Percentiles rank a stretch among this genome's conserved stretches.
Conservation (phyloP, 2,329 filamentous ascomycete species). For the Pseudogymnoascus sp. region DNA sequence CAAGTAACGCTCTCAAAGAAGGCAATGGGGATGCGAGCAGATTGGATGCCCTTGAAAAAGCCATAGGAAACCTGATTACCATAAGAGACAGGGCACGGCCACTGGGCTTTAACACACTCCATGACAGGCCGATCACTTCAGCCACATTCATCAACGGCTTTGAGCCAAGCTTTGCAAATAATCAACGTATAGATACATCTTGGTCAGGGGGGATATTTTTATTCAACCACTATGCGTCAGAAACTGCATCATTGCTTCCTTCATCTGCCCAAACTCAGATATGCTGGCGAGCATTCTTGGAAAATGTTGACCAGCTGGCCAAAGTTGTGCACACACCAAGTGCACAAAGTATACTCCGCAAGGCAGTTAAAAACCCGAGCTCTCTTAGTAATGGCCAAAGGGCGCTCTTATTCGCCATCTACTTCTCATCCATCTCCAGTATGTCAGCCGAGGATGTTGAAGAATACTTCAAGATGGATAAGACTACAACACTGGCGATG, state of each 20-base stretch:
- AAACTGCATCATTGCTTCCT: neutral
- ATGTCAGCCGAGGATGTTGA: slow-evolving; percentile 30
- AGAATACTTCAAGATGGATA: slow-evolving; percentile 31
- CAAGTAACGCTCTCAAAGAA: neutral
- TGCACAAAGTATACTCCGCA: neutral
- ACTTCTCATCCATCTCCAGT: slow-evolving; percentile 22
- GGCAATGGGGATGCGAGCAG: neutral
- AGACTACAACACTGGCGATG: slow-evolving; percentile 31
- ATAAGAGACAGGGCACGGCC: neutral
- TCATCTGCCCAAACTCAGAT: neutral
- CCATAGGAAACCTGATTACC: neutral
- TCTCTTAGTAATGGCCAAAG: slow-evolving; percentile 62
- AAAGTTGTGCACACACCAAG: slow-evolving; percentile 4
- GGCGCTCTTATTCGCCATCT: slow-evolving; percentile 36
- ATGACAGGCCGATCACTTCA: neutral
- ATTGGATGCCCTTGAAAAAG: neutral
- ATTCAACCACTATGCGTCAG: neutral
- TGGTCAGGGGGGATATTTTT: neutral
- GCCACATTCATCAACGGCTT: neutral
- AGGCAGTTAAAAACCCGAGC: neutral
- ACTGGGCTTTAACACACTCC: neutral
- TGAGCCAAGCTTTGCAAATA: neutral
- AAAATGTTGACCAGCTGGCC: slow-evolving; percentile 5
- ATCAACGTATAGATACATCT: neutral
- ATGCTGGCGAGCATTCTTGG: neutral